Base-by-base conservation (phyloP, 352 stramenopile species). In the Phytophthora syringae region DNA sequence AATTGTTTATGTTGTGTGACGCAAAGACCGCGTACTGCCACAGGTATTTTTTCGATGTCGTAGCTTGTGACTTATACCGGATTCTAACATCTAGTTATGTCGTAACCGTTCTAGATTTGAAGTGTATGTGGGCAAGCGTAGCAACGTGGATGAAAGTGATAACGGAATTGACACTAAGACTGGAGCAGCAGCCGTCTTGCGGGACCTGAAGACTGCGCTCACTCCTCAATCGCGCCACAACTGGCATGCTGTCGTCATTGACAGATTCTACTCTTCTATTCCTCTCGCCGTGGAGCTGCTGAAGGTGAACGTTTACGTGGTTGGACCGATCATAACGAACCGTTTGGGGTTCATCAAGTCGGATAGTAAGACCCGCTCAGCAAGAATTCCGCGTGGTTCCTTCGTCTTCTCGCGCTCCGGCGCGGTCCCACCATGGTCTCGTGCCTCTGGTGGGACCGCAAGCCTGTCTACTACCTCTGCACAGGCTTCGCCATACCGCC, bases 1-100 rank as follows among this genome's bases (percentile, higher is more conserved):
- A 76, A 52, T 20, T 75, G 21, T 79, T 70, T 51, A 79, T 80
- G 67, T 59, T 56, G 22, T 74, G 72, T 37, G 62, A 70, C 50
- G 43, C 55, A 12, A 44, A 27, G 21, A 57, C 53, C 0, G 43
- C 48, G 20, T 65, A 70, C 15, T 64, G 62, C 40, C 51, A 65
- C 30, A 42, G 40, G 49, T 70, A 52, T 11, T 58, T 30, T 59
- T 52, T 63, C 34, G 58, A 63, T 30, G 52, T 34, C 45, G 52
- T 52, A 20, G 9, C 13, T 27, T 32, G 18, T 10, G 22, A 18
- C 1, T 20, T 53, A 16, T 10, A 32, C 13, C 27, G 16, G 25
- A 27, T 68, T 1, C 9, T 28, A 28, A 49, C 15, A 32, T 16
- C 16, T 18, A 16, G 7, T 16, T 27, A 11, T 54, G 60, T 68